Evolutionary conservation across 352 stramenopile species (phyloP).

Genomic region (Globisporangium yorkense): DNA sequence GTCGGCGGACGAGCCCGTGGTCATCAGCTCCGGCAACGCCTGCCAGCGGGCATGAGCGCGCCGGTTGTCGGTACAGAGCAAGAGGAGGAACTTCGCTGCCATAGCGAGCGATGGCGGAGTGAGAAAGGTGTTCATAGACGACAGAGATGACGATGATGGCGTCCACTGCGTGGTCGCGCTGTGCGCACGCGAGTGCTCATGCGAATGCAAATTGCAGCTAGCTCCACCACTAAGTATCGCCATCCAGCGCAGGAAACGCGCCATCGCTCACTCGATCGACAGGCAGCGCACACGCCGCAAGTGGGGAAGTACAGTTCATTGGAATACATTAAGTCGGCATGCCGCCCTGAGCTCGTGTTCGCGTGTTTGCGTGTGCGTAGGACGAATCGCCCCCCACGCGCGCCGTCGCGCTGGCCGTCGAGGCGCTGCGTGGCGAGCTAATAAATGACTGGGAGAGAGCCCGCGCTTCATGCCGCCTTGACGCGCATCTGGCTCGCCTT

Average conservation of each 20-base stretch:
- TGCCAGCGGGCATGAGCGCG: slow-evolving; percentile 42
- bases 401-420: not conserved
- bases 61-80: not conserved
- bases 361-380: too few relatives aligned
- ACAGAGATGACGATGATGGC: not conserved
- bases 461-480: slow-evolving; percentile 37
- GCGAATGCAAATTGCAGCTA: too few relatives aligned
- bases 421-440: not conserved
- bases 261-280: too few relatives aligned
- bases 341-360: not conserved
- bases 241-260: too few relatives aligned
- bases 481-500: slow-evolving; percentile 54
- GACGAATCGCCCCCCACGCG: too few relatives aligned
- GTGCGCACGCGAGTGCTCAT: too few relatives aligned
- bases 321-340: not conserved
- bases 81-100: not conserved
- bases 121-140: not conserved
- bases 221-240: too few relatives aligned
- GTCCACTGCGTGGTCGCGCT: too few relatives aligned
- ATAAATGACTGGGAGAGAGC: slow-evolving; percentile 7
- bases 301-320: not conserved
- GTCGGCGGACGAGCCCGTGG: slow-evolving; percentile 55
- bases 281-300: not conserved
- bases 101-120: not conserved
- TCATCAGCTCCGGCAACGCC: slow-evolving; percentile 79